These are phyloP conservation scores for Agaricales sp. DNA, from an alignment of 1,284 basidiomycete genomes.

Conservation along the genomic window DNA sequence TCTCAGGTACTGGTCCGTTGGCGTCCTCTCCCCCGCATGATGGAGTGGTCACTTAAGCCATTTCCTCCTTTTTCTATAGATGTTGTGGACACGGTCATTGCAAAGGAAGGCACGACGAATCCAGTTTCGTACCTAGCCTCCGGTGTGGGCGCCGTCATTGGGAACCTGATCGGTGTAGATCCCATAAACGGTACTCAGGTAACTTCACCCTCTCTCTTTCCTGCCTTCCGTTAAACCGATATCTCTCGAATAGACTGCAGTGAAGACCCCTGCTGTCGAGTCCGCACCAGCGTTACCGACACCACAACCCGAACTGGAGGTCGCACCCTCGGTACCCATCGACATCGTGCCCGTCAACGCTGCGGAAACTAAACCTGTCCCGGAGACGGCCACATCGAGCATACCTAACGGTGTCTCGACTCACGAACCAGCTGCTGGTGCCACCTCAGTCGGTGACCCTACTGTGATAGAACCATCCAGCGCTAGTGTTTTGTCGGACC, in stretches of 20 bases:
- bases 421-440: background rate
- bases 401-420: background rate
- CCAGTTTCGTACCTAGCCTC: slow-evolving; percentile 26
- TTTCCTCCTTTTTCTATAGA: slow-evolving; percentile 22
- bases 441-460: too few relatives aligned
- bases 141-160: slow-evolving; percentile 25
- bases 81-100: slow-evolving; percentile 25
- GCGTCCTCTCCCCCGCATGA: slow-evolving; percentile 2
- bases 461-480: too few relatives aligned
- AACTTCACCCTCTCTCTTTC: slow-evolving; percentile 5
- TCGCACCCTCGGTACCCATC: background rate
- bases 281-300: too few relatives aligned
- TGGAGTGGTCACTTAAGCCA: background rate
- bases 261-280: slow-evolving; percentile 12
- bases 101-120: slow-evolving; percentile 26
- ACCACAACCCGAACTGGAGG: background rate
- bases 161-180: slow-evolving; percentile 26
- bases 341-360: background rate
- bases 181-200: slow-evolving; percentile 28
- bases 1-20: background rate
- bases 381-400: background rate
- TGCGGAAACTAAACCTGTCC: background rate
- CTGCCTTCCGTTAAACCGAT: background rate
- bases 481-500: too few relatives aligned
- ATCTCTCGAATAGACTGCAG: slow-evolving; percentile 16